phyloP scores from a whole-genome alignment of 371 early-diverging fungal genomes.

The Mucor ambiguus region DNA sequence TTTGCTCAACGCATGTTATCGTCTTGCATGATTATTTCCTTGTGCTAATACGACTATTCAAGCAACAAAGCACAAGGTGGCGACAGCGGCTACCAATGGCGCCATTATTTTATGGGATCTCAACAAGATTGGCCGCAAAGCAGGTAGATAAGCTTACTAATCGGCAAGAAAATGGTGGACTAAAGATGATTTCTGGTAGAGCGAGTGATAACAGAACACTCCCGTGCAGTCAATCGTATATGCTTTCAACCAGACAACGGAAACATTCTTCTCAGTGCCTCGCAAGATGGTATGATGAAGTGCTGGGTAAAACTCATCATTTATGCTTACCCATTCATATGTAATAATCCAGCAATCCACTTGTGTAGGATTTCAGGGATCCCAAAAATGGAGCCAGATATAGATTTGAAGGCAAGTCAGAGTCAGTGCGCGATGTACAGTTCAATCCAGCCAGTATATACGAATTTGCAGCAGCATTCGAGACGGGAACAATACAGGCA shows the following conservation, averaged over 20 bases:
- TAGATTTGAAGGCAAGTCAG: slow-evolving; percentile 79
- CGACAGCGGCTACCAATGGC: slow-evolving; percentile 80
- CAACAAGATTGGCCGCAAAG: slow-evolving; percentile 49
- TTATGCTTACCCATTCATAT: neutral
- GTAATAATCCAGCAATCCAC: neutral
- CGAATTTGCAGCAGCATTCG: slow-evolving; percentile 87
- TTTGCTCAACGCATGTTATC: neutral
- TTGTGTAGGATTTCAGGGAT: slow-evolving; percentile 69
- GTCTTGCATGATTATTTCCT: neutral
- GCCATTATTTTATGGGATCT: slow-evolving; percentile 78
- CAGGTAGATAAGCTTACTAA: slow-evolving; percentile 25
- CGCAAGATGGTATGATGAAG: slow-evolving; percentile 81
- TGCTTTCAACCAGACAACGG: slow-evolving; percentile 77
- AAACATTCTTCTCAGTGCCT: slow-evolving; percentile 72
- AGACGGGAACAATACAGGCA: slow-evolving; percentile 85
- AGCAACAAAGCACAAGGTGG: slow-evolving; percentile 64
- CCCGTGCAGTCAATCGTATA: slow-evolving; percentile 80
- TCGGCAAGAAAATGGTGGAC: neutral
- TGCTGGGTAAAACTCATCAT: slow-evolving; percentile 66
- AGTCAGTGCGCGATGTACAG: slow-evolving; percentile 85
- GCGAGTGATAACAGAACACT: slow-evolving; percentile 75
- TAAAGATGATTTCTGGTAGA: slow-evolving; percentile 37
- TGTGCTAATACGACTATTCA: neutral
- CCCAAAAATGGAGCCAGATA: slow-evolving; percentile 50
- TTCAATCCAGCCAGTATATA: slow-evolving; percentile 66